Base-by-base conservation (phyloP, 2,329 filamentous ascomycete genomes). In the Aspergillus amoenus region DNA sequence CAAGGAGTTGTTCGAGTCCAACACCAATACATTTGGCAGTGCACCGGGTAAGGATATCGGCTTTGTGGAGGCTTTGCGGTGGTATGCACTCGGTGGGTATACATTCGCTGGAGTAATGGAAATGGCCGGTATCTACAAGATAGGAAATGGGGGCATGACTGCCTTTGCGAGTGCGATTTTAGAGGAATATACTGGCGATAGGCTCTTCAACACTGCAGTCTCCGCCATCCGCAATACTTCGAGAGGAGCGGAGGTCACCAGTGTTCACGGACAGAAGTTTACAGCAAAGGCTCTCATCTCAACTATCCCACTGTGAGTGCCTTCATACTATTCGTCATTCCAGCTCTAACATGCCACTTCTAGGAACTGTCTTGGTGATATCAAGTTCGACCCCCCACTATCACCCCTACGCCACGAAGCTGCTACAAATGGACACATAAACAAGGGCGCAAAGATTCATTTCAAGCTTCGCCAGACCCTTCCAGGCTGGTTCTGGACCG, bases 71-170 rank as follows among this genome's bases (percentile, higher is more conserved):
- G 63, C 61, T 4, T 55, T 73, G 8, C 60, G 69, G 11, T 72
- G 68, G 68, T 72, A 63, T 51, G 68, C 66, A 3, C 54, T 73
- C 1, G 66, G 67, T 8, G 66, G 67, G 2, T 64, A 70, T 49
- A 66, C 37, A 8, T 59, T 65, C 34, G 60, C 61, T 2, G 56
- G 61, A 1, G 52, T 63, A 7, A 65, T 66, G 44, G 65, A 68
- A 27, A 52, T 64, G 15, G 64, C 60, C 2, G 61, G 60, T 1
- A 55, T 61, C 9, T 72, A 64, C 52, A 71, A 70, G 48, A 40
- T 71, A 39, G 60, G 66, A 9, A 58, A 64, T 9, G 69, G 70
- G 4, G 64, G 62, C 11, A 65, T 66, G 64, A 64, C 64, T 8
- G 49, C 53, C 2, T 58, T 67, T 44, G 61, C 65, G 6, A 21